Percentiles rank a stretch among this genome's conserved stretches.
These are phyloP conservation scores for Neltuma alba DNA, from an alignment of 306 rosid genomes.

Conservation along the genomic window DNA sequence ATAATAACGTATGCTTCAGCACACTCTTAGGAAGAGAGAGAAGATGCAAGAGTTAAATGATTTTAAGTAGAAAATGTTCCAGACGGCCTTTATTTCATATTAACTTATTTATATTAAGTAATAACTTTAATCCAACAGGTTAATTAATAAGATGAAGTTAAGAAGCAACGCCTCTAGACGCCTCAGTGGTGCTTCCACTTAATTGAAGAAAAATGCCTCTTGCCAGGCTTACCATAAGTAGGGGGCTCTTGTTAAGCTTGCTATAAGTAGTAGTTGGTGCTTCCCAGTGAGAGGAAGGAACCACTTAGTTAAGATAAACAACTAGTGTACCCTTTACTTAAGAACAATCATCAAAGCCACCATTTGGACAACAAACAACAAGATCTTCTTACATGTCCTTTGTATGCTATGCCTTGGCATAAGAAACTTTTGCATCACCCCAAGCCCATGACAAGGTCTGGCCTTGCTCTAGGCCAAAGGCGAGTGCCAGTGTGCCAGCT, in stretches of 20 bases:
- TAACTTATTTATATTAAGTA: not conserved
- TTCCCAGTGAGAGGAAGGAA: not conserved
- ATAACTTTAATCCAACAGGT: not conserved
- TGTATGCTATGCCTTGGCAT: too few relatives aligned
- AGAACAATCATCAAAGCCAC: not conserved
- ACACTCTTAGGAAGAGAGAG: not conserved
- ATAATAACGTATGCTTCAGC: constrained; percentile 27
- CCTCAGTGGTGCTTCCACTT: not conserved
- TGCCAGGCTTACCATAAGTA: not conserved
- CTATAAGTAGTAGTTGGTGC: not conserved
- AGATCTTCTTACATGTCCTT: not conserved
- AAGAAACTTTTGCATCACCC: too few relatives aligned
- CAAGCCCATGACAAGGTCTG: too few relatives aligned
- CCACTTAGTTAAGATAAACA: not conserved
- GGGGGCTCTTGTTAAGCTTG: not conserved
- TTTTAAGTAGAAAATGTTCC: constrained; percentile 1
- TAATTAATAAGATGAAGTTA: not conserved
- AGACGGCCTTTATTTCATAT: not conserved
- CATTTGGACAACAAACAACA: not conserved
- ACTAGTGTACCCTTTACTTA: not conserved
- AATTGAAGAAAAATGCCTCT: not conserved
- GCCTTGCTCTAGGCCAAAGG: too few relatives aligned
- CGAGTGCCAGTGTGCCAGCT: too few relatives aligned
- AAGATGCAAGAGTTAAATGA: not conserved
- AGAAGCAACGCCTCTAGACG: not conserved